Percentiles rank a stretch among this genome's conserved stretches.
These are phyloP conservation scores for Aspergillus panamensis DNA, from an alignment of 495 filamentous ascomycete genomes.

Conservation along the genomic window DNA sequence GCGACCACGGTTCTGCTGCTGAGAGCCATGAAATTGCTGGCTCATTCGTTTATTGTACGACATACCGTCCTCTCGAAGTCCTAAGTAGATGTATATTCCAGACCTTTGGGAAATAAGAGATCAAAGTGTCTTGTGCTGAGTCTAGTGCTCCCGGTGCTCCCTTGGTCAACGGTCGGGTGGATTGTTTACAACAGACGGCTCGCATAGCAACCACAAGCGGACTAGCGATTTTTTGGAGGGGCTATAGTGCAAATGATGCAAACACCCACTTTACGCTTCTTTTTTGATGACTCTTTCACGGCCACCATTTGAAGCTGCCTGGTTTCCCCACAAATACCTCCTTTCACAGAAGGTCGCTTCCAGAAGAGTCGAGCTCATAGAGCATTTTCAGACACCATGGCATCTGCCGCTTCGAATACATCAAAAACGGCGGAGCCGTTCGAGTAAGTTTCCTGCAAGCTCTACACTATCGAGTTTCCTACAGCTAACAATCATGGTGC, in stretches of 20 bases:
- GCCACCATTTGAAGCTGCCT: conserved; percentile 1
- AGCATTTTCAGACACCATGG: conserved; percentile 29
- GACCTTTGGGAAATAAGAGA: not conserved
- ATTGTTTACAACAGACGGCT: conserved; percentile 41
- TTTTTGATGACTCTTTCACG: conserved; percentile 32
- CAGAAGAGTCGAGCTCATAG: not conserved
- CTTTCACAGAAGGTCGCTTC: not conserved
- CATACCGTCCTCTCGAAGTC: conserved; percentile 23
- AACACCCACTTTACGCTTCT: conserved; percentile 38
- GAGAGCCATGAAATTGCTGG: conserved; percentile 54
- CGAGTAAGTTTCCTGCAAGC: conserved; percentile 34
- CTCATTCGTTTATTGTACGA: conserved; percentile 77
- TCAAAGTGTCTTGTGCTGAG: not conserved
- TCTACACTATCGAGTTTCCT: not conserved
- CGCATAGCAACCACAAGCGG: conserved; percentile 33
- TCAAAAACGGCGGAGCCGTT: conserved; percentile 36
- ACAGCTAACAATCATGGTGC: conserved; percentile 18
- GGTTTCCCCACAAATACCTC: conserved; percentile 1
- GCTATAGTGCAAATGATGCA: conserved; percentile 41
- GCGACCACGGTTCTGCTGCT: conserved; percentile 60
- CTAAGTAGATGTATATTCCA: not conserved
- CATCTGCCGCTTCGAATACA: conserved; percentile 27
- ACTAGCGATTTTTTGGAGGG: conserved; percentile 37
- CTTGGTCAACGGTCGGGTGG: conserved; percentile 25
- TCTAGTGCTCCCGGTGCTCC: not conserved